Evolutionary conservation across 495 filamentous ascomycete species (phyloP).

Genomic region (Bombardia bombarda): DNA sequence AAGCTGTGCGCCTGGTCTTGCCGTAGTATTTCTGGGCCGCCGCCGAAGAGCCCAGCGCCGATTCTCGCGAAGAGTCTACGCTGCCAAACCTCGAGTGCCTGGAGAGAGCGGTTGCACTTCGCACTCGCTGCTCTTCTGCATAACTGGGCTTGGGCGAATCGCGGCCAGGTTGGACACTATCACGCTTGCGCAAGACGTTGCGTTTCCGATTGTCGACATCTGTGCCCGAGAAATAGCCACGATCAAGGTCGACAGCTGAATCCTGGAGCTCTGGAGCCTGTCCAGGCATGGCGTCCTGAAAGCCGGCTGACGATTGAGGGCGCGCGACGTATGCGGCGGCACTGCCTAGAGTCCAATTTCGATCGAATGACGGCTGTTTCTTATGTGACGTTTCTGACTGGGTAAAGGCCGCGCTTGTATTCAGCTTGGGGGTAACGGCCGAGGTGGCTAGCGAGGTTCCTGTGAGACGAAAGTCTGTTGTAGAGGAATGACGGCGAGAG

Average conservation of each 20-base stretch:
- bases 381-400: conserved; percentile 44
- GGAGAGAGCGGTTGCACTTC: conserved; percentile 51
- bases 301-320: conserved; percentile 37
- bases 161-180: conserved; percentile 46
- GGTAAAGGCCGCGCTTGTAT: conserved; percentile 25
- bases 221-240: conserved; percentile 88
- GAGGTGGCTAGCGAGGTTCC: conserved; percentile 17
- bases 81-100: conserved; percentile 76
- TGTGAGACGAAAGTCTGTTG: conserved; percentile 58
- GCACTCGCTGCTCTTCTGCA: conserved; percentile 58
- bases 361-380: conserved; percentile 83
- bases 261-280: conserved; percentile 28
- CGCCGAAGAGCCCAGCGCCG: conserved; percentile 25
- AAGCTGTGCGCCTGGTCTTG: conserved; percentile 40
- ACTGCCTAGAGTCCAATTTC: conserved; percentile 74
- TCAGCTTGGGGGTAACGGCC: conserved; percentile 26
- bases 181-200: conserved; percentile 76
- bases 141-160: conserved; percentile 57
- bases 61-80: conserved; percentile 47
- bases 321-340: conserved; percentile 26
- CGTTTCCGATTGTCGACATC: conserved; percentile 69
- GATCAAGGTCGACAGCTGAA: conserved; percentile 59
- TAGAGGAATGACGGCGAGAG: conserved; percentile 82
- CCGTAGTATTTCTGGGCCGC: conserved; percentile 59
- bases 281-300: conserved; percentile 26